Evolutionary conservation across 768 basidiomycete species (phyloP).

Genomic region (Tulasnella calospora): DNA sequence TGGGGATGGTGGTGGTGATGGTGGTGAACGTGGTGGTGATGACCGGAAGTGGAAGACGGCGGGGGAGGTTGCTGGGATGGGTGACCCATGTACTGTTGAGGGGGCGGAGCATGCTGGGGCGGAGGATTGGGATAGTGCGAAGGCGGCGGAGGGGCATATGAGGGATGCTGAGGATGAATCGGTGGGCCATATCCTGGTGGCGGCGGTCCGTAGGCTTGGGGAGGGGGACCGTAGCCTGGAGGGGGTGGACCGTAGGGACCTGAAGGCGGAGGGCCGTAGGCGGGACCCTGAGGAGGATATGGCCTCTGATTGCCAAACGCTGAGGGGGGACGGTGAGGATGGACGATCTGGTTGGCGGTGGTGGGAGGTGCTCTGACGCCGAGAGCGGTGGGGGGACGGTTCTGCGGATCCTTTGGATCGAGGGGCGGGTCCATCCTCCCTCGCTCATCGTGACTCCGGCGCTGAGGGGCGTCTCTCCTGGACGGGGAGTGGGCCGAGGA

Average conservation of each 20-base stretch:
- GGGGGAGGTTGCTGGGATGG: constrained; percentile 15
- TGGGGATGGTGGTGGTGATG: constrained; percentile 21
- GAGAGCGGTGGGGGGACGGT: not conserved
- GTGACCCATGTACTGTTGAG: constrained; percentile 10
- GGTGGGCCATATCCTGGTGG: constrained; percentile 3
- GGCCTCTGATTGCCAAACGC: constrained; percentile 11
- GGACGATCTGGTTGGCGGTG: constrained; percentile 2
- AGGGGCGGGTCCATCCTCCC: not conserved
- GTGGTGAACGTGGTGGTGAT: constrained; percentile 20
- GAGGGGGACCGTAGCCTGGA: constrained; percentile 2
- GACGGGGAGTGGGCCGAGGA: not conserved
- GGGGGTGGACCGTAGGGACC: constrained; percentile 7
- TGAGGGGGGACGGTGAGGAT: constrained; percentile 9
- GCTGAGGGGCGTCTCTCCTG: not conserved
- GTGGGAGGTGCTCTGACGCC: not conserved
- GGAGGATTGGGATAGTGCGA: not conserved
- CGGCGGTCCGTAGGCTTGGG: constrained; percentile 4
- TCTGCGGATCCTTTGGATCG: not conserved
- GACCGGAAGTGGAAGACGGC: not conserved
- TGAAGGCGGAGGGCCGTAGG: constrained; percentile 1
- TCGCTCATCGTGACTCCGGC: not conserved
- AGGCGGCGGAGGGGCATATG: constrained; percentile 11
- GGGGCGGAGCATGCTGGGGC: constrained; percentile 5
- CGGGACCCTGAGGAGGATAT: not conserved
- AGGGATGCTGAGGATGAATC: constrained; percentile 2